Percentiles rank a stretch among this genome's conserved stretches.
phyloP scores from a whole-genome alignment of 2,329 filamentous ascomycete species.

The Colletotrichum neosansevieriae region DNA sequence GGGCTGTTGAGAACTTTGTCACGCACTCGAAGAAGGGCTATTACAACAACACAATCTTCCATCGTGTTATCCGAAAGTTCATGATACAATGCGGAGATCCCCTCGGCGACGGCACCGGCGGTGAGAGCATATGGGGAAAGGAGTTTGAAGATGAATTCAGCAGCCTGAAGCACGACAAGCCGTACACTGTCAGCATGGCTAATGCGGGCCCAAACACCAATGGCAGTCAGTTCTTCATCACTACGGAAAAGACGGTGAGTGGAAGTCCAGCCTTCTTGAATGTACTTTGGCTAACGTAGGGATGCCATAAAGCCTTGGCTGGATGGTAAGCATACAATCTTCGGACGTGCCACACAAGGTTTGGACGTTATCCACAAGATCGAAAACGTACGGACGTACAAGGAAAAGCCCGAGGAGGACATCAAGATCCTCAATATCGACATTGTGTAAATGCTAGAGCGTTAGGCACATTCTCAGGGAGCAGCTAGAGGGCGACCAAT shows the following conservation, averaged over 20 bases:
- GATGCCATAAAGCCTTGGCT: slow-evolving; percentile 77
- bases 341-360: slow-evolving; percentile 89
- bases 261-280: not conserved
- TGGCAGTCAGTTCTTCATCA: slow-evolving; percentile 98
- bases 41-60: slow-evolving; percentile 98
- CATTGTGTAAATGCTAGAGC: slow-evolving; percentile 54
- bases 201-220: slow-evolving; percentile 97
- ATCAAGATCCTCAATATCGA: slow-evolving; percentile 96
- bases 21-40: slow-evolving; percentile 91
- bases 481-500: slow-evolving; percentile 5
- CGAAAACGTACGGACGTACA: slow-evolving; percentile 87
- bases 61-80: slow-evolving; percentile 96
- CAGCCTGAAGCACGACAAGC: slow-evolving; percentile 90
- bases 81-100: slow-evolving; percentile 96
- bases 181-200: slow-evolving; percentile 97
- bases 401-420: slow-evolving; percentile 96
- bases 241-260: slow-evolving; percentile 91
- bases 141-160: slow-evolving; percentile 96
- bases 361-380: slow-evolving; percentile 97
- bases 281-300: slow-evolving; percentile 27
- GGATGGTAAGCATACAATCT: slow-evolving; percentile 96
- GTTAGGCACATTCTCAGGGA: not conserved
- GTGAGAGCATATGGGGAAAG: slow-evolving; percentile 91
- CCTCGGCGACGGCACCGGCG: slow-evolving; percentile 88
- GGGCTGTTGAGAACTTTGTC: slow-evolving; percentile 97